Percentiles rank a stretch among this genome's conserved stretches.
Evolutionary conservation across 495 filamentous ascomycete species (phyloP).

Genomic region (Daldinia childiae): DNA sequence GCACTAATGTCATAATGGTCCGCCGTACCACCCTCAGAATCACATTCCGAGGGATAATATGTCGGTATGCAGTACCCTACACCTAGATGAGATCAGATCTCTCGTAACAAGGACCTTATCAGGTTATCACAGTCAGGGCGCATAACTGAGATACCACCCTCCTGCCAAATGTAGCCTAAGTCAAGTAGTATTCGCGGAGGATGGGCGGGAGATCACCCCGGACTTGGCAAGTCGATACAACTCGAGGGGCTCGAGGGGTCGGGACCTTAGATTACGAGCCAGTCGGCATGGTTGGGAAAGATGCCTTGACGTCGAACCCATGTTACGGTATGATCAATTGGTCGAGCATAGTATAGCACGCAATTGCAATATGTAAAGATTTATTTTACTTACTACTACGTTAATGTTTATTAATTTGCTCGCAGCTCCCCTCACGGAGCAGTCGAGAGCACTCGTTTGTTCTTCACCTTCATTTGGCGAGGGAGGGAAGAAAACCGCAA

Average conservation of each 20-base stretch:
- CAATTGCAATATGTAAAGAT: conserved; percentile 38
- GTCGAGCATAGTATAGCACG: conserved; percentile 29
- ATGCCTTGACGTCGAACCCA: conserved; percentile 15
- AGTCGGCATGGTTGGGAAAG: conserved; percentile 25
- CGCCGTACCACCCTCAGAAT: conserved; percentile 17
- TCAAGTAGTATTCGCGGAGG: conserved; percentile 33
- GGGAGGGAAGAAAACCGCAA: conserved; percentile 11
- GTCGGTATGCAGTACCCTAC: conserved; percentile 19
- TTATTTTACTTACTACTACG: conserved; percentile 20
- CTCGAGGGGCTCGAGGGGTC: conserved; percentile 29
- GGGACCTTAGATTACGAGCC: conserved; percentile 32
- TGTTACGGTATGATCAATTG: conserved; percentile 27
- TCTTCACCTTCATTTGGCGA: conserved; percentile 30
- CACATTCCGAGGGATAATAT: conserved; percentile 29
- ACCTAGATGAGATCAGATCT: conserved; percentile 37
- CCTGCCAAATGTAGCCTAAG: conserved; percentile 35
- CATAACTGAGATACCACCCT: conserved; percentile 36
- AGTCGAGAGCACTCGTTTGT: conserved; percentile 4
- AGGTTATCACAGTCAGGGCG: conserved; percentile 15
- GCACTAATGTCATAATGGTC: too few relatives aligned
- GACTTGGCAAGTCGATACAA: conserved; percentile 40
- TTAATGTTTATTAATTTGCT: conserved; percentile 36
- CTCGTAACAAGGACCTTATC: conserved; percentile 38
- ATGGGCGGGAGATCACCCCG: conserved; percentile 45
- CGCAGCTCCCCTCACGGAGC: conserved; percentile 21